Evolutionary conservation across 345 rosid genomes (phyloP), one percentile per base, ranked within the genome.

Genomic region (Dimocarpus longan): DNA sequence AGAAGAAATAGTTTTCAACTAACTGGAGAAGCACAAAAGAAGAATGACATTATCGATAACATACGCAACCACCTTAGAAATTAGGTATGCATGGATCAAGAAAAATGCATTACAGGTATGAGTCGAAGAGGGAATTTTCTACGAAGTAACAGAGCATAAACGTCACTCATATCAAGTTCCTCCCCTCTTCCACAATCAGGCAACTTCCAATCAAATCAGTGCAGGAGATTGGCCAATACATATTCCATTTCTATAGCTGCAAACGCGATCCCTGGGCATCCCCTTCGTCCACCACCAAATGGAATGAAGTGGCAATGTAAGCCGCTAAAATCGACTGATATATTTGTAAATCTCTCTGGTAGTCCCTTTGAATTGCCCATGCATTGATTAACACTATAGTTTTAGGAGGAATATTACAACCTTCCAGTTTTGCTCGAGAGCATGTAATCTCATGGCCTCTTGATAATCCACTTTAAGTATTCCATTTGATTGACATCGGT

Each of bases 171-270:
- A 37, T 79, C 81, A 42, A 65, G n/a, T 1, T 65, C 37, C 12
- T 65, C 68, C 28, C 28, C 28, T 26, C 28, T 26, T 26, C 28
- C 28, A 59, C 43, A 68, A 9, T 44, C 69, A 43, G 68, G 59
- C 68, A 59, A 18, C 59, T 70, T 69, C 80, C 68, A 69, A n/a
- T 78, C 81, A 71, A 78, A 63, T 70, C 76, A 50, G 24, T 54
- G 48, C 13, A 72, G 21, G 18, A 73, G 77, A 8, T 73, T 79
- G 11, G 78, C 82, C 8, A 66, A 5, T 42, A 57, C 21, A 24
- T 12, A 68, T 52, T 74, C 73, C 15, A 37, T 48, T 15, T 37
- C 4, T 16, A 48, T 59, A 10, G 67, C 18, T 19, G 48, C 74
- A 59, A 79, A 79, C 6, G 56, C 5, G 4, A 78, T 72, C 6